phyloP scores from a whole-genome alignment of 1,284 basidiomycete genomes.

The Leucoagaricus sp. region DNA sequence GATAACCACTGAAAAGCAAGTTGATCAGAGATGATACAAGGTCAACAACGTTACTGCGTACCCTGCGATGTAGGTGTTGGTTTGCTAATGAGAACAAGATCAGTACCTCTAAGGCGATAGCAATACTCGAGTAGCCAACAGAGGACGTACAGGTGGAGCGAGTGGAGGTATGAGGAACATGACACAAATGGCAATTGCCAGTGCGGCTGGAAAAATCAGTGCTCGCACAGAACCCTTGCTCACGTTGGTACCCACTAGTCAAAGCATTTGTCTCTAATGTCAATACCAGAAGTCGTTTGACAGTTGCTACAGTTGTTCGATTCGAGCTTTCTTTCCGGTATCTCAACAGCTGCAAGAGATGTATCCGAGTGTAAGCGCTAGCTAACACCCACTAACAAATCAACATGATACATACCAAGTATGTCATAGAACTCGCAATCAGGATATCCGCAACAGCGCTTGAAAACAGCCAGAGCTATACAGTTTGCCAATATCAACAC shows the following conservation, averaged over 20 bases:
- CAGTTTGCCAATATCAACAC: background rate
- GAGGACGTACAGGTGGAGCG: background rate
- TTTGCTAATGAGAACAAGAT: background rate
- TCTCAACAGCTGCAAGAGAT: background rate
- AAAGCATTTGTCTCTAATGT: constrained; percentile 4
- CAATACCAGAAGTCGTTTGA: background rate
- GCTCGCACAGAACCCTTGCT: too few species aligned
- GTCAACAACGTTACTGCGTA: background rate
- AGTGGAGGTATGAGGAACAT: background rate
- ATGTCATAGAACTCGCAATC: constrained; percentile 1
- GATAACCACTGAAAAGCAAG: background rate
- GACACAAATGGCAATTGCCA: background rate
- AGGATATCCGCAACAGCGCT: constrained; percentile 6
- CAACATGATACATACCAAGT: background rate
- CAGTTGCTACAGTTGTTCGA: background rate
- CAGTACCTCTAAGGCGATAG: background rate
- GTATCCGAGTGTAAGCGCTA: background rate
- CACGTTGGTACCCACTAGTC: background rate
- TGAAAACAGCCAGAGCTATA: constrained; percentile 1
- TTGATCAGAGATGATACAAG: background rate
- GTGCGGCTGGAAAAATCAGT: background rate
- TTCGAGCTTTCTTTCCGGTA: background rate
- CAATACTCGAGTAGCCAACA: background rate
- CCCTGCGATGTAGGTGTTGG: constrained; percentile 6
- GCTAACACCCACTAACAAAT: background rate